Evolutionary conservation across 2,329 filamentous ascomycete genomes (phyloP).

Genomic region (Raffaelea albimanens): DNA sequence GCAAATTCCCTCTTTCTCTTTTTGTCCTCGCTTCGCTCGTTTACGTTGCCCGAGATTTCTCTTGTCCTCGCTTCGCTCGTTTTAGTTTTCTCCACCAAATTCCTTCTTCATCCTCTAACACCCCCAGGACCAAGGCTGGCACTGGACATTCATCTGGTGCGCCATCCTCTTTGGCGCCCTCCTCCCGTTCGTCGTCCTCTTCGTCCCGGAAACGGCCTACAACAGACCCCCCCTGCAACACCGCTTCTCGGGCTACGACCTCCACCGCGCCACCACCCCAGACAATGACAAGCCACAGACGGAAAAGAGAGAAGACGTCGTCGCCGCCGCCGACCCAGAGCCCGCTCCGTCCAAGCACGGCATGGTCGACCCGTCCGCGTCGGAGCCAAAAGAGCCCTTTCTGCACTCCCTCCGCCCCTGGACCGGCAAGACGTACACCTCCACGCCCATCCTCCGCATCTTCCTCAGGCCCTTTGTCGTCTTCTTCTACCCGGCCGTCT

Average conservation of each 20-base stretch:
- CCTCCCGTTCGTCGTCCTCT: conserved; percentile 32
- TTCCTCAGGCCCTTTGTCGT: conserved; percentile 35
- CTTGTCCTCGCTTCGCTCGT: background rate
- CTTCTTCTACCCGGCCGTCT: conserved; percentile 39
- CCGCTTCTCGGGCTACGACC: conserved; percentile 5
- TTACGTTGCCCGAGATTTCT: too few relatives aligned
- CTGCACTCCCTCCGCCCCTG: conserved; percentile 24
- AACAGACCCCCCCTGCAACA: conserved; percentile 4
- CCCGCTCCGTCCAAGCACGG: too few relatives aligned
- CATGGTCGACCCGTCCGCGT: background rate
- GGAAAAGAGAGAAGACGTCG: background rate
- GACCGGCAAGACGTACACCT: conserved; percentile 22
- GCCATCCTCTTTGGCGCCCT: conserved; percentile 34
- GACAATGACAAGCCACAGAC: conserved; percentile 9
- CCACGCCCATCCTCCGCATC: conserved; percentile 28
- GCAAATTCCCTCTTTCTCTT: background rate
- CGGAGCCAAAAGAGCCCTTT: conserved; percentile 23
- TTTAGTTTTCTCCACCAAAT: background rate
- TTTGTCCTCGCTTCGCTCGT: background rate
- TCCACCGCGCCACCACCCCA: background rate
- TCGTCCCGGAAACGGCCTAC: conserved; percentile 42
- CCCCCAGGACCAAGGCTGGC: conserved; percentile 24
- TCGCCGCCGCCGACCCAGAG: background rate
- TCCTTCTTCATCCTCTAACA: background rate
- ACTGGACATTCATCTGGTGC: conserved; percentile 37